phyloP scores from a whole-genome alignment of 2,329 filamentous ascomycete genomes.

The Microcyclospora pomicola region DNA sequence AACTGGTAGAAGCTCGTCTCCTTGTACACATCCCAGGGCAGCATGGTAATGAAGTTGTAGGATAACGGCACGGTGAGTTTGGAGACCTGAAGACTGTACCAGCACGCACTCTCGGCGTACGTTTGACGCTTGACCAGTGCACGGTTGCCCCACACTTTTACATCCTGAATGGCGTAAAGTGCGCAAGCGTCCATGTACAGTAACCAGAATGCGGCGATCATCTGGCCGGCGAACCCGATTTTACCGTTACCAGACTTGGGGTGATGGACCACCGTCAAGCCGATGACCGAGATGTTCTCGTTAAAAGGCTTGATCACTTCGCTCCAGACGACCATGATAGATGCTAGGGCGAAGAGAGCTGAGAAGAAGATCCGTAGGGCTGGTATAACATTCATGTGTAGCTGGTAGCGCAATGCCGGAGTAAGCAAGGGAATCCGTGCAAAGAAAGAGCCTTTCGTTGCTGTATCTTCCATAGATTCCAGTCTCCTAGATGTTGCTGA shows the following conservation, averaged over 20 bases:
- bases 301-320: conserved; percentile 77
- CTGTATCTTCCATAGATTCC: conserved; percentile 40
- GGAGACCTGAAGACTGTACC: conserved; percentile 88
- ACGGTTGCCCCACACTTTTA: conserved; percentile 94
- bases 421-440: conserved; percentile 51
- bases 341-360: conserved; percentile 57
- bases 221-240: conserved; percentile 74
- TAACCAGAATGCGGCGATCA: conserved; percentile 76
- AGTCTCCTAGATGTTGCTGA: conserved; percentile 68
- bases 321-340: conserved; percentile 78
- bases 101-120: conserved; percentile 83
- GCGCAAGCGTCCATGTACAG: conserved; percentile 92
- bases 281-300: conserved; percentile 59
- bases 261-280: conserved; percentile 58
- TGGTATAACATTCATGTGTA: conserved; percentile 63
- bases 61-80: conserved; percentile 82
- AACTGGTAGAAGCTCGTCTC: conserved; percentile 80
- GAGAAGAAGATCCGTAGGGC: conserved; percentile 51
- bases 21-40: conserved; percentile 57
- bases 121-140: conserved; percentile 84
- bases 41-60: conserved; percentile 92
- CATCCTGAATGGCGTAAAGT: conserved; percentile 73
- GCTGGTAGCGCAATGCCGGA: conserved; percentile 67
- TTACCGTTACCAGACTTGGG: conserved; percentile 53
- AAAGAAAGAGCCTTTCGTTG: conserved; percentile 32